Percentiles rank a stretch among this genome's conserved stretches.
Evolutionary conservation across 768 basidiomycete genomes (phyloP).

Genomic region (Hericium coralloides): DNA sequence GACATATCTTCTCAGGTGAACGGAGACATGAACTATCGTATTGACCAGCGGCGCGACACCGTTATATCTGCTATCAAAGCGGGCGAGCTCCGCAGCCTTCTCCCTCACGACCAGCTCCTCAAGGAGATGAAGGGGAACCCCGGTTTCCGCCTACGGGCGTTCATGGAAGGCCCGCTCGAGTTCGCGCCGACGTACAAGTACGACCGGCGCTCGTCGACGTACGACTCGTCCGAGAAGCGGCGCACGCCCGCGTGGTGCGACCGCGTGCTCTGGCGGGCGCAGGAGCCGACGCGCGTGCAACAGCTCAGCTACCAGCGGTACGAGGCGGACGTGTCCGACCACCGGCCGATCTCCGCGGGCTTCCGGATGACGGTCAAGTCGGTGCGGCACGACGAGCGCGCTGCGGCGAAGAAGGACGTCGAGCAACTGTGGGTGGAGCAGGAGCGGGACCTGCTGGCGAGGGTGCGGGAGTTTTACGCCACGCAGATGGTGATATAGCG

Average conservation of each 20-base stretch:
- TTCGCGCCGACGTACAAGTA: conserved; percentile 96
- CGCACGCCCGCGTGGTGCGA: conserved; percentile 97
- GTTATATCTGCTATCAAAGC: conserved; percentile 65
- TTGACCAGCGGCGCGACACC: conserved; percentile 83
- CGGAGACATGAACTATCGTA: conserved; percentile 96
- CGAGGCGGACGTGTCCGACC: conserved; percentile 85
- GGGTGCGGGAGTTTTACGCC: conserved; percentile 26
- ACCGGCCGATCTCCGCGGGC: conserved; percentile 78
- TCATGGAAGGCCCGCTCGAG: conserved; percentile 71
- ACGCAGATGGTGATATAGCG: neutral
- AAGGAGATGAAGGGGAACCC: conserved; percentile 87
- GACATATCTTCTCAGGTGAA: conserved; percentile 43
- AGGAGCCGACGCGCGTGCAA: conserved; percentile 45
- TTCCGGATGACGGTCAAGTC: conserved; percentile 70
- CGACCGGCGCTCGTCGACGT: conserved; percentile 67
- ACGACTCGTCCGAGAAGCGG: conserved; percentile 83
- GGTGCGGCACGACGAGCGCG: conserved; percentile 51
- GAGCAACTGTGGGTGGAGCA: conserved; percentile 41
- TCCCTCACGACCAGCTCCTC: conserved; percentile 77
- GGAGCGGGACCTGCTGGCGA: conserved; percentile 23
- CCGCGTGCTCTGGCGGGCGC: conserved; percentile 73
- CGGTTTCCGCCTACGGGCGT: conserved; percentile 77
- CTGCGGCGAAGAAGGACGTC: conserved; percentile 45
- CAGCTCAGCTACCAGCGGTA: conserved; percentile 72
- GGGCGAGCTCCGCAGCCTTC: conserved; percentile 53